A percentile compares a stretch with the other conserved stretches of the same genome.
These are phyloP conservation scores for Coccomyxa sp. DNA, from an alignment of 139 green algal species.

Conservation along the genomic window DNA sequence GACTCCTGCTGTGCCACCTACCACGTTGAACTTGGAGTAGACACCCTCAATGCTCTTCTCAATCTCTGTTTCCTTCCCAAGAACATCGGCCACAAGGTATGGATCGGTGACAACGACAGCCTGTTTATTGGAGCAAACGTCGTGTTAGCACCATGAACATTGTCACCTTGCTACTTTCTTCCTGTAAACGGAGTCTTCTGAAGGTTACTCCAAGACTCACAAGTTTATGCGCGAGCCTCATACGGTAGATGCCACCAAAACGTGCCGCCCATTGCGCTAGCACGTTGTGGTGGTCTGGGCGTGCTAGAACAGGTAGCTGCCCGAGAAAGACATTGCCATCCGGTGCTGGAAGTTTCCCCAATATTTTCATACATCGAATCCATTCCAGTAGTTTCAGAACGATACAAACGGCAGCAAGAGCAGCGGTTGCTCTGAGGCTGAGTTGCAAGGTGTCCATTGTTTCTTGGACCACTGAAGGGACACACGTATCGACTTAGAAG, in stretches of 20 bases:
- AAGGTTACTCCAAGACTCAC: not conserved
- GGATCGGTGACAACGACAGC: conserved; percentile 12
- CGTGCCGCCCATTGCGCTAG: not conserved
- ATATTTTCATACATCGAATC: not conserved
- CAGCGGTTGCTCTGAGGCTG: too few relatives aligned
- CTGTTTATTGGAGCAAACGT: not conserved
- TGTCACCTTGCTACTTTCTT: not conserved
- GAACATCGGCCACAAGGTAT: not conserved
- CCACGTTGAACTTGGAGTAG: conserved; percentile 12
- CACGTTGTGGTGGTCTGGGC: not conserved
- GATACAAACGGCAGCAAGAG: not conserved
- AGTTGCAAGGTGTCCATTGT: too few relatives aligned
- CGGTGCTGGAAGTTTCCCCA: not conserved
- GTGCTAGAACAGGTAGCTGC: not conserved
- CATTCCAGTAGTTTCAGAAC: not conserved
- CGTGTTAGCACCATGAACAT: not conserved
- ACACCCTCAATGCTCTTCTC: conserved; percentile 10
- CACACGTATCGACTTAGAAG: too few relatives aligned
- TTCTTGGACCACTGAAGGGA: too few relatives aligned
- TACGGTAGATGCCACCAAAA: conserved; percentile 9
- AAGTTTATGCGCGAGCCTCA: not conserved
- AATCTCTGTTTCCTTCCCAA: not conserved
- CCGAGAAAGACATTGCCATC: not conserved
- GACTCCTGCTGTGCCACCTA: not conserved
- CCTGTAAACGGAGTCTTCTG: not conserved